Percentiles rank a stretch among this genome's conserved stretches.
phyloP scores from a whole-genome alignment of 2,329 filamentous ascomycete species.

The Penicillium rolfsii region DNA sequence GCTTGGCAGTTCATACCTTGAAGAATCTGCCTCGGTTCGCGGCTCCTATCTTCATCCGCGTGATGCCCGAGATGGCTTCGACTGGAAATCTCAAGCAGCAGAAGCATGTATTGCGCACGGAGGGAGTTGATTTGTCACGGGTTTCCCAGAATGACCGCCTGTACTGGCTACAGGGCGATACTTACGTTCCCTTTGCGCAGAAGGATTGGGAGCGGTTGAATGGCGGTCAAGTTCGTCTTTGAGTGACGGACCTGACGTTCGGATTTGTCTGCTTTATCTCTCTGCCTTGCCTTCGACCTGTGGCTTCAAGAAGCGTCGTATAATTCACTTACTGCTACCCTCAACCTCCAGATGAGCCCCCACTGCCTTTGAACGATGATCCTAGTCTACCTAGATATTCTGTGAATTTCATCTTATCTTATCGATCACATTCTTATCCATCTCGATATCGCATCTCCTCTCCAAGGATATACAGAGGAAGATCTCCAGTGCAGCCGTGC shows the following conservation, averaged over 20 bases:
- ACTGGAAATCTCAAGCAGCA: slow-evolving; percentile 91
- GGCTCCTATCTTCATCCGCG: slow-evolving; percentile 74
- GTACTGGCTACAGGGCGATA: slow-evolving; percentile 68
- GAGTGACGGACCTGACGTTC: slow-evolving; percentile 17
- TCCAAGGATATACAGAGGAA: background rate
- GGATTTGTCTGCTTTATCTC: background rate
- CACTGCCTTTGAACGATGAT: slow-evolving; percentile 9
- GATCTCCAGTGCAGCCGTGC: background rate
- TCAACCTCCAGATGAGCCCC: slow-evolving; percentile 6
- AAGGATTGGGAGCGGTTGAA: slow-evolving; percentile 71
- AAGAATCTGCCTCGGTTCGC: slow-evolving; percentile 71
- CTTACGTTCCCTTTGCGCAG: slow-evolving; percentile 69
- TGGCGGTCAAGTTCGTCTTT: slow-evolving; percentile 72
- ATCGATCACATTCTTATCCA: background rate
- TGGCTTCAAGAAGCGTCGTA: background rate
- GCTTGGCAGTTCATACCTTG: slow-evolving; percentile 63
- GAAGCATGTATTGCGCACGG: slow-evolving; percentile 71
- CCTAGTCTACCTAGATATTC: background rate
- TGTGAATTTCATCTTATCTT: background rate
- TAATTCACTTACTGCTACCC: background rate
- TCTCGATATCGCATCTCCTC: background rate
- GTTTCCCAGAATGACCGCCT: slow-evolving; percentile 51
- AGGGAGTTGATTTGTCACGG: slow-evolving; percentile 69
- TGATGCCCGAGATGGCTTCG: slow-evolving; percentile 64
- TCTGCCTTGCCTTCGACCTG: background rate